These are phyloP conservation scores for Protomyces inundatus DNA, from an alignment of 1,139 yeast genomes.

Conservation along the genomic window DNA sequence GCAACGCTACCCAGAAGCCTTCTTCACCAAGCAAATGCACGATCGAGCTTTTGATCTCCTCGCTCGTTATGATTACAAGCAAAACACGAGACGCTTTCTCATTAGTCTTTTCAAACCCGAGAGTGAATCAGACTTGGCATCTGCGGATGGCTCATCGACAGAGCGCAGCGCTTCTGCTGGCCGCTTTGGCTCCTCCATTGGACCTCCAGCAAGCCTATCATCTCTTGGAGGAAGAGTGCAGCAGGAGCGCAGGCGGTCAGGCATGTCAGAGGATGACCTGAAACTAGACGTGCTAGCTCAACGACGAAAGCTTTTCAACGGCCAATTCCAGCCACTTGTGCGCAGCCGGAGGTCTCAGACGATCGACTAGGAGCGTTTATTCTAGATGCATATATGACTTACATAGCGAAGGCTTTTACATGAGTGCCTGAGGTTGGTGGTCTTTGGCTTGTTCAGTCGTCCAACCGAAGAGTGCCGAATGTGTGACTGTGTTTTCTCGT, in stretches of 20 bases:
- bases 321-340: not conserved
- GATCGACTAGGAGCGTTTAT: not conserved
- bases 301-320: not conserved
- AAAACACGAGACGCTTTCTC: conserved; percentile 59
- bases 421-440: too few relatives aligned
- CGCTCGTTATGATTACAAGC: conserved; percentile 62
- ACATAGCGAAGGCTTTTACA: too few relatives aligned
- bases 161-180: not conserved
- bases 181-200: not conserved
- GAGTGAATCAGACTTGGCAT: not conserved
- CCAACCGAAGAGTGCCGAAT: too few relatives aligned
- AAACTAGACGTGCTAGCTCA: not conserved
- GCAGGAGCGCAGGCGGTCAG: not conserved
- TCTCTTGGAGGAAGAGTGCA: too few relatives aligned
- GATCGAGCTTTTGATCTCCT: conserved; percentile 57
- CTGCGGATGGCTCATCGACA: not conserved
- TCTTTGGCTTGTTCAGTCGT: too few relatives aligned
- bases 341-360: not conserved
- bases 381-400: too few relatives aligned
- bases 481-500: not conserved
- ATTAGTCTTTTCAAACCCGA: conserved; percentile 52
- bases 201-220: too few relatives aligned
- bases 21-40: conserved; percentile 54
- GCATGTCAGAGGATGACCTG: not conserved
- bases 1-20: conserved; percentile 50